Evolutionary conservation across 2,329 filamentous ascomycete species (phyloP), one percentile per base, ranked within the genome.

Genomic region (Pseudogymnoascus destructans): DNA sequence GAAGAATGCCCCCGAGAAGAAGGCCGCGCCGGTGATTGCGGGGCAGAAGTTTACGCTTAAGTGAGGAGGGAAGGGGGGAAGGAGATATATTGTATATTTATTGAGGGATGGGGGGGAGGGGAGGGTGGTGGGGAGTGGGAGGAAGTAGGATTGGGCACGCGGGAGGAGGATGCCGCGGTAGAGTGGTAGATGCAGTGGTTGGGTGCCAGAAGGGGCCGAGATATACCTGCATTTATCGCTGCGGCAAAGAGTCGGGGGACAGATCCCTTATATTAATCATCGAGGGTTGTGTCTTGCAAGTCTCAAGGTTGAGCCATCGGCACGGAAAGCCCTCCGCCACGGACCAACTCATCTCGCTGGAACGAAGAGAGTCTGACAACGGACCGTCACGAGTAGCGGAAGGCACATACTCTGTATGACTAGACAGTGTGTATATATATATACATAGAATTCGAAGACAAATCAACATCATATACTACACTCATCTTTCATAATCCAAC

Each of bases 1-100:
- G 67, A 72, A 76, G 9, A 78, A 78, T 63, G 76, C 76, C 25
- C 75, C 77, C 61, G 66, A 74, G 19, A 77, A 74, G 40, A 66
- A 73, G 4, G 72, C 74, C 8, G 78, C 76, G 6, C 80, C 80
- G 4, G 71, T 77, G 3, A 73, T 85, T 9, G 73, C 78, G 49
- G 81, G 79, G 1, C 79, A 84, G 66, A 85, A 84, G 65, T 83
- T 81, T 63, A 81, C 79, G 1, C 62, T 82, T 59, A 84, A 84
- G 67, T 85, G 70, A 76, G 19, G 27, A 30, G 5, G 6, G 5
- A 15, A 0, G 42, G 36, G 36, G 36, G 1, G 36, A 13, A 36
- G n/a, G 33, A 36, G n/a, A 36, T 38, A 19, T 36, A 36, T 8
- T 36, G 35, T 38, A 38, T 8, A 3, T 6, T 9, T 17, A 15